Percentiles rank a stretch among this genome's conserved stretches.
Conservation (phyloP, 306 rosid genomes). For the Gastrolobium bilobum region DNA sequence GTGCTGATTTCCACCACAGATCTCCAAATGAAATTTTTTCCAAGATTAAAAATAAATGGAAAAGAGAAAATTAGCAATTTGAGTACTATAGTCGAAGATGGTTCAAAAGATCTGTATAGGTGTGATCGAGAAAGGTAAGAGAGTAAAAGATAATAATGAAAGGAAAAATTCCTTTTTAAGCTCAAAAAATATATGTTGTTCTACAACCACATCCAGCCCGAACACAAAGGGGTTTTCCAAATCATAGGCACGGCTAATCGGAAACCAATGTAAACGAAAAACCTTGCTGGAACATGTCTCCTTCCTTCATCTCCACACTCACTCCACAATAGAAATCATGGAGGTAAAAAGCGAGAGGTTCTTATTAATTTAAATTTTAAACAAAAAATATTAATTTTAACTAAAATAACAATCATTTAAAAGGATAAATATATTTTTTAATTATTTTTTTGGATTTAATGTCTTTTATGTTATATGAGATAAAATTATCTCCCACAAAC, state of each 20-base stretch:
- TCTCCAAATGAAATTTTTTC: constrained; percentile 42
- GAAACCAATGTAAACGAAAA: constrained; percentile 79
- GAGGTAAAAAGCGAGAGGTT: too few relatives aligned
- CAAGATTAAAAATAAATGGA: not conserved
- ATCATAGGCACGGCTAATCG: constrained; percentile 68
- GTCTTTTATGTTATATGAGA: too few relatives aligned
- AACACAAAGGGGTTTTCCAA: constrained; percentile 54
- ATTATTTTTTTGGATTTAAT: too few relatives aligned
- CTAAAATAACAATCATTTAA: too few relatives aligned
- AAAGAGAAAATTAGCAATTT: not conserved
- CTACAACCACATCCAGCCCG: constrained; percentile 41
- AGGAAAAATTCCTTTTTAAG: too few relatives aligned
- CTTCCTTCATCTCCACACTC: constrained; percentile 64
- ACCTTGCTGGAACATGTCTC: constrained; percentile 73
- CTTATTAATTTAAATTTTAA: too few relatives aligned
- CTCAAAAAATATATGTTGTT: too few relatives aligned
- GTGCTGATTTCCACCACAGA: constrained; percentile 37
- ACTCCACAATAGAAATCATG: too few relatives aligned
- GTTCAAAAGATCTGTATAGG: not conserved
- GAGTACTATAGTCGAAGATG: constrained; percentile 14
- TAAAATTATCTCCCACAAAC: too few relatives aligned
- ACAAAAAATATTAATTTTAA: too few relatives aligned
- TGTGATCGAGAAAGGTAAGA: not conserved
- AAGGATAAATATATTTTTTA: too few relatives aligned
- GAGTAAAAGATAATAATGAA: too few relatives aligned